These are phyloP conservation scores for Cichorium intybus DNA, from an alignment of 140 eudicot species.

Conservation along the genomic window DNA sequence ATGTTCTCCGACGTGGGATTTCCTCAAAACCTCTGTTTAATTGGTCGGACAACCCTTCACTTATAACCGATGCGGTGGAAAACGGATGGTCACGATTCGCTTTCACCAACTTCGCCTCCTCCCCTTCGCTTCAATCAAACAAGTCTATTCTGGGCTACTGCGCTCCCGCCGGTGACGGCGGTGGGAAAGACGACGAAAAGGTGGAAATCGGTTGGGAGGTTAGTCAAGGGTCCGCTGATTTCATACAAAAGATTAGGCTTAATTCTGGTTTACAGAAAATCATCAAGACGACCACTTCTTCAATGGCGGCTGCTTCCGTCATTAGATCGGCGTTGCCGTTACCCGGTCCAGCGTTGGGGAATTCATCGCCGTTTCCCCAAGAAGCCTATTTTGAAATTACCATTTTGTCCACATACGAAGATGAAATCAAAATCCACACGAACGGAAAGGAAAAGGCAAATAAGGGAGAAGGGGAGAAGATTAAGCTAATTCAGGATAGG, in stretches of 20 bases:
- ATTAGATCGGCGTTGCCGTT: constrained; percentile 71
- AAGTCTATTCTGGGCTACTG: constrained; percentile 49
- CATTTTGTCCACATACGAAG: constrained; percentile 36
- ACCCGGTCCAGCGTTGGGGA: constrained; percentile 80
- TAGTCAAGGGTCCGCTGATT: constrained; percentile 71
- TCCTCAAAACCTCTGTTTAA: constrained; percentile 47
- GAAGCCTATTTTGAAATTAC: constrained; percentile 90
- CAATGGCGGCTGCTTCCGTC: constrained; percentile 36
- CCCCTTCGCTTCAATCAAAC: constrained; percentile 47
- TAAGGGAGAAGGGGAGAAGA: constrained; percentile 48
- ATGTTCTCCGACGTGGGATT: constrained; percentile 56
- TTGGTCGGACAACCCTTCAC: constrained; percentile 81
- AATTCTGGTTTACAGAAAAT: constrained; percentile 44
- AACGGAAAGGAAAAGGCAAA: constrained; percentile 1
- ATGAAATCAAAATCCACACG: not conserved
- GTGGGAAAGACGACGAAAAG: constrained; percentile 12
- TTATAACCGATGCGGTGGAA: constrained; percentile 80
- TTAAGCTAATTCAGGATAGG: constrained; percentile 42
- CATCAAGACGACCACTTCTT: not conserved
- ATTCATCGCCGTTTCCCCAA: constrained; percentile 69
- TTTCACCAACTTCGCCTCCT: constrained; percentile 43
- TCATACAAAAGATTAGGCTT: constrained; percentile 72
- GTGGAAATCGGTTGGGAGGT: constrained; percentile 77
- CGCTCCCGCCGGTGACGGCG: constrained; percentile 35
- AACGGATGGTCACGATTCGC: constrained; percentile 92